phyloP scores from a whole-genome alignment of 257 asterid species.

The Solanum chiquidenum region DNA sequence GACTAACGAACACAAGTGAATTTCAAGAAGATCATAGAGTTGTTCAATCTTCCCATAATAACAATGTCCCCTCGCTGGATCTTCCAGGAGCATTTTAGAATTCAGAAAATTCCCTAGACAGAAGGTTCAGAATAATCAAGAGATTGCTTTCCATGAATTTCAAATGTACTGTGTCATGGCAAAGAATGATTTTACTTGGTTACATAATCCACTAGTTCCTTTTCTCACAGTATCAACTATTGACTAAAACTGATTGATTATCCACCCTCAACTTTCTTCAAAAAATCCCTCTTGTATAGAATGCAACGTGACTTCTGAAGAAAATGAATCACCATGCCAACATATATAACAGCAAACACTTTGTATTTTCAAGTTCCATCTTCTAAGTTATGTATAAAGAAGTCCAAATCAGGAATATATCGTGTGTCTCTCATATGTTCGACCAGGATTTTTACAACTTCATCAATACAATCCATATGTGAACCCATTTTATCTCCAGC shows the following conservation, averaged over 20 bases:
- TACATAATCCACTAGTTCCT: neutral
- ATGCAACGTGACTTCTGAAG: neutral
- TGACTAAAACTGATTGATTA: neutral
- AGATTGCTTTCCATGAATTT: neutral
- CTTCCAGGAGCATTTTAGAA: neutral
- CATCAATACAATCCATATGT: conserved; percentile 44
- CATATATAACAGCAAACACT: neutral
- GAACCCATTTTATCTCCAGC: conserved; percentile 28
- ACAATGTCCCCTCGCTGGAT: neutral
- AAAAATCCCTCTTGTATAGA: neutral
- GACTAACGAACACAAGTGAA: neutral
- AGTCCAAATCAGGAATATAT: conserved; percentile 19
- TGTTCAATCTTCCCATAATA: neutral
- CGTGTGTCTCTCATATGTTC: conserved; percentile 37
- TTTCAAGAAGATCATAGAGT: neutral
- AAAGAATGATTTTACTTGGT: neutral
- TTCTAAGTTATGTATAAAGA: conserved; percentile 20
- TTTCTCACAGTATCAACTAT: neutral
- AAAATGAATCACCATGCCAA: neutral
- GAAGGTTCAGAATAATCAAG: neutral
- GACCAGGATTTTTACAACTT: conserved; percentile 31
- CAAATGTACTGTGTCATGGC: neutral
- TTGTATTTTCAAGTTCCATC: conserved; percentile 15
- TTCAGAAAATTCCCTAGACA: neutral
- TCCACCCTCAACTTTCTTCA: neutral